Evolutionary conservation across 2,329 filamentous ascomycete genomes (phyloP).

Genomic region (Ophiocordyceps unilateralis): DNA sequence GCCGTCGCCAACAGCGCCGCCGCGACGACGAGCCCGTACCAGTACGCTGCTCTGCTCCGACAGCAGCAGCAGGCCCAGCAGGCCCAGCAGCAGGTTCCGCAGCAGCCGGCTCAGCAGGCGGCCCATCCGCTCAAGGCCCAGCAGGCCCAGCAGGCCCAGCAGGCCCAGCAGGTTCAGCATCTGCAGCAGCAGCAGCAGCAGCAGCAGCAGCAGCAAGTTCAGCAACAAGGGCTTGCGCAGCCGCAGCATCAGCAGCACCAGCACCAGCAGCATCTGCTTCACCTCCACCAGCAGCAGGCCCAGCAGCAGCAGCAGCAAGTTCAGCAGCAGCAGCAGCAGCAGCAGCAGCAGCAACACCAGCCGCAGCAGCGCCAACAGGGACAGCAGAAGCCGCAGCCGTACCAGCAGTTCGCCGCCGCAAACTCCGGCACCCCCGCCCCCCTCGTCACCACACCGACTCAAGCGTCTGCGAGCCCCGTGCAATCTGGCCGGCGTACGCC

Average conservation of each 20-base stretch:
- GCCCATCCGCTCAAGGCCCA: background rate
- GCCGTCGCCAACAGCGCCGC: conserved; percentile 30
- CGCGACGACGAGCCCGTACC: conserved; percentile 34
- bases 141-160: too few relatives aligned
- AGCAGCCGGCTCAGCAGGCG: conserved; percentile 5
- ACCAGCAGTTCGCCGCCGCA: conserved; percentile 3
- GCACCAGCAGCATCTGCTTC: conserved; percentile 3
- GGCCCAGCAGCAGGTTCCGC: conserved; percentile 11
- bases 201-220: conserved; percentile 1
- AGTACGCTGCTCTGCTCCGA: conserved; percentile 40
- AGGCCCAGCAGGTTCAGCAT: too few relatives aligned
- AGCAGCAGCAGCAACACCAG: too few relatives aligned
- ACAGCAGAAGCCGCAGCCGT: conserved; percentile 5
- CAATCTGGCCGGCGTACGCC: conserved; percentile 16
- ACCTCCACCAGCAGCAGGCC: conserved; percentile 4
- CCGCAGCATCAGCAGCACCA: conserved; percentile 3
- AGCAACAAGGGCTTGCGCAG: conserved; percentile 14
- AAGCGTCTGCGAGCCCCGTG: conserved; percentile 6
- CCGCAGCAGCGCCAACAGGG: conserved; percentile 4
- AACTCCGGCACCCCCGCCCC: conserved; percentile 1
- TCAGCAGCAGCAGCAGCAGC: conserved; percentile 5
- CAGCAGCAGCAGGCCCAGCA: conserved; percentile 35
- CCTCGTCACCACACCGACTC: background rate
- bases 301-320: conserved; percentile 5
- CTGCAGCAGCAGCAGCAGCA: conserved; percentile 5